These are phyloP conservation scores for Pseudozyma sp. DNA, from an alignment of 1,284 basidiomycete genomes.

Conservation along the genomic window DNA sequence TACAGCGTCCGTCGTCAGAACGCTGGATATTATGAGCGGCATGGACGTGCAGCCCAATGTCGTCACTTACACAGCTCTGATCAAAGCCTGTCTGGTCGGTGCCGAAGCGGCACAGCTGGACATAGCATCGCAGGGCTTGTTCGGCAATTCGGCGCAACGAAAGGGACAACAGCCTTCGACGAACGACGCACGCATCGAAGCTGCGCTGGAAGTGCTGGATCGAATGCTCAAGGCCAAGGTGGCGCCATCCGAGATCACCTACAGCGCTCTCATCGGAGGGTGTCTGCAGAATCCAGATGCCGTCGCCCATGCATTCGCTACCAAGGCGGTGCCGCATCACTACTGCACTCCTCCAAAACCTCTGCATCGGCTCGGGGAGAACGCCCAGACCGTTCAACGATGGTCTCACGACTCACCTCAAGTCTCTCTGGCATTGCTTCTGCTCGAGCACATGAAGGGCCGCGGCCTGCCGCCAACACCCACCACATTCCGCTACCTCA, in stretches of 20 bases:
- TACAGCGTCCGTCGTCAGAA: slow-evolving; percentile 33
- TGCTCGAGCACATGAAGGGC: slow-evolving; percentile 49
- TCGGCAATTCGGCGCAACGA: slow-evolving; percentile 8
- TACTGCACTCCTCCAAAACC: slow-evolving; percentile 19
- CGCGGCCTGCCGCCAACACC: slow-evolving; percentile 25
- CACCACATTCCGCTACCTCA: slow-evolving; percentile 36
- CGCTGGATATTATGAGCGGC: slow-evolving; percentile 53
- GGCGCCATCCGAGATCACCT: slow-evolving; percentile 54
- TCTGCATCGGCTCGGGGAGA: slow-evolving; percentile 21
- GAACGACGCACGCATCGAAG: slow-evolving; percentile 34
- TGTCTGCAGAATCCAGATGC: slow-evolving; percentile 35
- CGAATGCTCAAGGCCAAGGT: slow-evolving; percentile 54
- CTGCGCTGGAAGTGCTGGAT: slow-evolving; percentile 56
- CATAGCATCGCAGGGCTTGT: slow-evolving; percentile 18
- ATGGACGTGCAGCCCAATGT: slow-evolving; percentile 53
- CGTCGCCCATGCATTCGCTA: slow-evolving; percentile 24
- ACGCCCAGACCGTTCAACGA: slow-evolving; percentile 8
- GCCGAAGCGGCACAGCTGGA: slow-evolving; percentile 36
- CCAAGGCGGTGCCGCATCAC: slow-evolving; percentile 12
- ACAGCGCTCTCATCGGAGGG: slow-evolving; percentile 49
- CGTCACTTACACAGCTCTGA: slow-evolving; percentile 61
- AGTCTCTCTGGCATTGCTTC: slow-evolving; percentile 37
- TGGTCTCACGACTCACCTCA: slow-evolving; percentile 24
- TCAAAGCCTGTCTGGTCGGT: slow-evolving; percentile 57
- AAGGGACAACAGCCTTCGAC: not conserved